These are phyloP conservation scores for Cornus suecica DNA, from an alignment of 148 eudicot species.

Conservation along the genomic window DNA sequence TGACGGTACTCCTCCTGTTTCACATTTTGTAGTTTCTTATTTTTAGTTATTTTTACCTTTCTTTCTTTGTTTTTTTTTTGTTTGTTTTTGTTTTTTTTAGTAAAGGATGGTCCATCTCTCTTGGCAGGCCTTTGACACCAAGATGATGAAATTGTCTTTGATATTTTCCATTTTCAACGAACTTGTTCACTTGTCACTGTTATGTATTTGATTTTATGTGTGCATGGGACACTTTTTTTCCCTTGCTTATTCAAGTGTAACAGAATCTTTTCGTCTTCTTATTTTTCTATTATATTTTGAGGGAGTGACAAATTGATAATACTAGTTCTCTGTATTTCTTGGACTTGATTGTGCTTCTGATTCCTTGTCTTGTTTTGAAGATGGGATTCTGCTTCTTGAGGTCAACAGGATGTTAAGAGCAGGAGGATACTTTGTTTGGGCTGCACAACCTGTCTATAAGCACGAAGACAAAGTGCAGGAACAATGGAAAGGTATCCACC, in stretches of 20 bases:
- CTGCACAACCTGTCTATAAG: conserved; percentile 69
- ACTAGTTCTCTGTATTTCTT: conserved; percentile 1
- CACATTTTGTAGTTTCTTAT: not conserved
- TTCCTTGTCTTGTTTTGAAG: conserved; percentile 31
- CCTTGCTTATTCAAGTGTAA: not conserved
- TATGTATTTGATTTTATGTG: not conserved
- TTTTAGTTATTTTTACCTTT: too few relatives aligned
- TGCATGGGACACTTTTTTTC: not conserved
- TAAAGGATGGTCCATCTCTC: not conserved
- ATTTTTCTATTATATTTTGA: not conserved
- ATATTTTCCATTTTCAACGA: not conserved
- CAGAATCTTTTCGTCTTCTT: not conserved
- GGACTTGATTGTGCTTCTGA: not conserved
- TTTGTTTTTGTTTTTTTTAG: not conserved
- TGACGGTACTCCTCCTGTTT: conserved; percentile 42
- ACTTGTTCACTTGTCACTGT: not conserved
- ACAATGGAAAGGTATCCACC: conserved; percentile 60
- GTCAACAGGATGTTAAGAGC: conserved; percentile 68
- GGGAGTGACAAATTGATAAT: not conserved
- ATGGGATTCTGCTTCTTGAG: conserved; percentile 78
- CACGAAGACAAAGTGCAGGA: conserved; percentile 45
- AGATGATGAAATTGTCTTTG: not conserved
- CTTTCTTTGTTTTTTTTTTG: not conserved
- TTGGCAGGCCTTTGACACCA: not conserved
- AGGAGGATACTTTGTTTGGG: conserved; percentile 80